Evolutionary conservation across 805 yeast genomes (phyloP).

Genomic region (Brettanomyces anomalus): DNA sequence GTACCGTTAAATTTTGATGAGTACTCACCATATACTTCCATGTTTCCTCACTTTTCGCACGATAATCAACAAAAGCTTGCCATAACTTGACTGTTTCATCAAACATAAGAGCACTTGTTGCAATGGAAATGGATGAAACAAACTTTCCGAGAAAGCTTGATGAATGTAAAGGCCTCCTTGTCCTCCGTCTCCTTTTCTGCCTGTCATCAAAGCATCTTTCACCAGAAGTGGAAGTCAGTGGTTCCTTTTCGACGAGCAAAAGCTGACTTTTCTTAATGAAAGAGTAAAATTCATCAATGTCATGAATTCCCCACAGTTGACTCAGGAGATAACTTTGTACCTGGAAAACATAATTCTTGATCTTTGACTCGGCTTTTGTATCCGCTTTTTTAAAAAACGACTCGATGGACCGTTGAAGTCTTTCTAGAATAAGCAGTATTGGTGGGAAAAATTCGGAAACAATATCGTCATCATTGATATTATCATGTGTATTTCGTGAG

Average conservation of each 20-base stretch:
- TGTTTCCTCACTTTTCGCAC: slow-evolving; percentile 19
- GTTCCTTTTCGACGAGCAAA: slow-evolving; percentile 24
- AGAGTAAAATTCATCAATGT: slow-evolving; percentile 39
- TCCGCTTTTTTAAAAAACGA: slow-evolving; percentile 4
- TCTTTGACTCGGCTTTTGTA: not conserved
- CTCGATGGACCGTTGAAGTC: slow-evolving; percentile 10
- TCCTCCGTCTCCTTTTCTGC: slow-evolving; percentile 5
- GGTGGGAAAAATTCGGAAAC: slow-evolving; percentile 19
- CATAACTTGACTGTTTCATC: slow-evolving; percentile 37
- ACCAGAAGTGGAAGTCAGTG: slow-evolving; percentile 12
- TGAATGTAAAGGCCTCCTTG: slow-evolving; percentile 23
- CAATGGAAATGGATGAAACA: slow-evolving; percentile 29
- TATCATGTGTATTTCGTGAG: slow-evolving; percentile 3
- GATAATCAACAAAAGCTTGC: slow-evolving; percentile 30
- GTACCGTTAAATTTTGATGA: too few relatives aligned
- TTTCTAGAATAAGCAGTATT: slow-evolving; percentile 12
- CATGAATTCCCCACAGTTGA: slow-evolving; percentile 37
- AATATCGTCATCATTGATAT: slow-evolving; percentile 4
- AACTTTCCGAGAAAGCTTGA: slow-evolving; percentile 39
- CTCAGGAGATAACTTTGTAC: slow-evolving; percentile 26
- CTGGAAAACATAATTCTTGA: not conserved
- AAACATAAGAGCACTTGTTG: slow-evolving; percentile 37
- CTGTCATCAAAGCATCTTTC: slow-evolving; percentile 4
- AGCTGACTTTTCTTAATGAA: slow-evolving; percentile 25
- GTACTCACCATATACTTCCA: slow-evolving; percentile 7